Percentiles rank a stretch among this genome's conserved stretches.
Conservation (phyloP, 2,329 filamentous ascomycete species). For the Ophiostoma ulmi region DNA sequence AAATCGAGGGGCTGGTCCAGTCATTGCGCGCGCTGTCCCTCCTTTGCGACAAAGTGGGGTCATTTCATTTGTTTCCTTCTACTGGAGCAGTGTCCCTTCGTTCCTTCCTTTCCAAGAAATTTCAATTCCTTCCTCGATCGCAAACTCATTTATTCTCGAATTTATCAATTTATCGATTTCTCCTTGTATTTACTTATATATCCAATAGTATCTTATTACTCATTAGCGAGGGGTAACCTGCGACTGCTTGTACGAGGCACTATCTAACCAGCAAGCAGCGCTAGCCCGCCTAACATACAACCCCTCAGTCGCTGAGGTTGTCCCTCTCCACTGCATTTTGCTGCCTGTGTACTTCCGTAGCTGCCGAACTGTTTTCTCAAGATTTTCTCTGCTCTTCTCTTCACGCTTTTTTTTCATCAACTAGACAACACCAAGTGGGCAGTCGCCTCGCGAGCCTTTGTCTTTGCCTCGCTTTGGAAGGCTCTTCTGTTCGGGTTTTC, state of each 20-base stretch:
- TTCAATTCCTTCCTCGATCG: background rate
- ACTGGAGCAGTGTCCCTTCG: background rate
- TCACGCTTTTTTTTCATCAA: background rate
- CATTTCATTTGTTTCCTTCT: background rate
- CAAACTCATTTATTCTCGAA: background rate
- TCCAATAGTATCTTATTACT: background rate
- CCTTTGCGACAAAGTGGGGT: slow-evolving; percentile 9
- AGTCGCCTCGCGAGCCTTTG: background rate
- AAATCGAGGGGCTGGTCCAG: slow-evolving; percentile 16
- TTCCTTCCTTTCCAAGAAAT: background rate
- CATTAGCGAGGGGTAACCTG: slow-evolving; percentile 13
- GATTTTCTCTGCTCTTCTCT: background rate
- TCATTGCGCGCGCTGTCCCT: slow-evolving; percentile 7
- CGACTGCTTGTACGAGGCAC: background rate
- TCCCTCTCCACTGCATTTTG: background rate
- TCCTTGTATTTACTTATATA: background rate
- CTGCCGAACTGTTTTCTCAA: background rate
- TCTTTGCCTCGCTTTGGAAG: background rate
- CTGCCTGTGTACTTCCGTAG: slow-evolving; percentile 4
- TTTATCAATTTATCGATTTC: background rate
- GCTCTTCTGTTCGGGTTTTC: background rate
- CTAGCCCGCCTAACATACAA: background rate
- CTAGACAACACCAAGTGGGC: slow-evolving; percentile 10
- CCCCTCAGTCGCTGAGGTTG: slow-evolving; percentile 14
- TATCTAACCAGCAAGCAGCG: background rate